These are phyloP conservation scores for Nitzschia palea DNA, from an alignment of 108 stramenopile genomes.

Conservation along the genomic window DNA sequence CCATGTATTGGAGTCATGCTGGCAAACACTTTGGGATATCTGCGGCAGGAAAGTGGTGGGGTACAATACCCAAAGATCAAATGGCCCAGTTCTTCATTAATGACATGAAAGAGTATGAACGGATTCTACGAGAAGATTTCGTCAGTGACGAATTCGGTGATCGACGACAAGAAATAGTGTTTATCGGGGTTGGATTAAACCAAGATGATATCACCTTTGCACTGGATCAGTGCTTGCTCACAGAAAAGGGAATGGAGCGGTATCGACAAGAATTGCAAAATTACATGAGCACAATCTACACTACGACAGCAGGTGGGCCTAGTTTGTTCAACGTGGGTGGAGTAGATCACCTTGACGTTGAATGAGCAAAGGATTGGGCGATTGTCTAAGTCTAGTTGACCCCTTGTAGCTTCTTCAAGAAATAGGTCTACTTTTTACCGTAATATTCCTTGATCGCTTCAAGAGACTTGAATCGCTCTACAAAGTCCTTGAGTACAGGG, in stretches of 20 bases:
- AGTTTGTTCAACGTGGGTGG: constrained; percentile 50
- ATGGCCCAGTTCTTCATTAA: constrained; percentile 66
- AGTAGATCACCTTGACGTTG: constrained; percentile 40
- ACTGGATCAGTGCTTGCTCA: constrained; percentile 73
- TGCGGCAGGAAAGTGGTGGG: constrained; percentile 95
- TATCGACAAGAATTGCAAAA: constrained; percentile 56
- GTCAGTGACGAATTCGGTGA: constrained; percentile 88
- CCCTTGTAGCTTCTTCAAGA: neutral
- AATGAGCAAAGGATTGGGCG: neutral
- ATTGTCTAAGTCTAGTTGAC: neutral
- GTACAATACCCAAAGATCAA: constrained; percentile 52
- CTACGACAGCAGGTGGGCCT: constrained; percentile 17
- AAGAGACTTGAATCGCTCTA: constrained; percentile 32
- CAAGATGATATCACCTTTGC: constrained; percentile 64
- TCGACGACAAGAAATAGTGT: constrained; percentile 91
- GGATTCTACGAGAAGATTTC: constrained; percentile 84
- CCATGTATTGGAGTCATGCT: constrained; percentile 95
- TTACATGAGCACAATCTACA: constrained; percentile 37
- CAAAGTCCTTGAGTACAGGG: constrained; percentile 31
- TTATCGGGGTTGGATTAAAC: constrained; percentile 74
- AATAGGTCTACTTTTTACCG: neutral
- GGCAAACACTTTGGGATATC: constrained; percentile 90
- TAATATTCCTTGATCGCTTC: constrained; percentile 37
- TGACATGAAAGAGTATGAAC: constrained; percentile 68
- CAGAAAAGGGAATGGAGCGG: constrained; percentile 62